Evolutionary conservation across 352 stramenopile genomes (phyloP).

Genomic region (Phytophthora sojae): DNA sequence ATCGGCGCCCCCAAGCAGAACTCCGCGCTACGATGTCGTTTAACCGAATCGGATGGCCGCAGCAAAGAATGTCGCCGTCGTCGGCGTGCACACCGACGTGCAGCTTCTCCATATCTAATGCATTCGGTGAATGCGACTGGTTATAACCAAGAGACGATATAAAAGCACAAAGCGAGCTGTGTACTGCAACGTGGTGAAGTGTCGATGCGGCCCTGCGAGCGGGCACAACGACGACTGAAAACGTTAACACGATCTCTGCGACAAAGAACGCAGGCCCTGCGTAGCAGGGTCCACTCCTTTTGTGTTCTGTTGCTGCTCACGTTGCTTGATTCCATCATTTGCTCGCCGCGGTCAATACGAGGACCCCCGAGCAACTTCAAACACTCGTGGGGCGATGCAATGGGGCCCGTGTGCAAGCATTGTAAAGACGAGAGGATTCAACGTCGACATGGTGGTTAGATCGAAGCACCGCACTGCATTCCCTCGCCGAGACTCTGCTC

Average conservation of each 20-base stretch:
- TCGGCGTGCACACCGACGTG: background rate
- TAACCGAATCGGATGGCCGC: background rate
- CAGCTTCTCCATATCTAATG: background rate
- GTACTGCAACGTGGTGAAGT: background rate
- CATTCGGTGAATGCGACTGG: constrained; percentile 6
- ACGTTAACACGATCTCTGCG: constrained; percentile 7
- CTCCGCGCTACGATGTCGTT: background rate
- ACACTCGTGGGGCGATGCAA: background rate
- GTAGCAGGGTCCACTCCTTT: background rate
- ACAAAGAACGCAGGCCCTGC: background rate
- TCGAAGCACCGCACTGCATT: no score
- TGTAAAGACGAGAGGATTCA: background rate
- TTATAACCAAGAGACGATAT: constrained; percentile 3
- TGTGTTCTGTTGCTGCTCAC: background rate
- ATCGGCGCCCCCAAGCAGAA: background rate
- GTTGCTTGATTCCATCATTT: background rate
- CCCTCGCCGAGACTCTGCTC: no score
- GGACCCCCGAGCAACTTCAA: background rate
- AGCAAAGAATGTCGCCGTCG: background rate
- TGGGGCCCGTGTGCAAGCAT: background rate
- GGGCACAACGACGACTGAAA: constrained; percentile 1
- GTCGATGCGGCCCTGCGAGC: background rate
- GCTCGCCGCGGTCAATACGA: background rate
- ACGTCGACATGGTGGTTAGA: background rate
- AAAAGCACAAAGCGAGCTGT: background rate